These are phyloP conservation scores for Corymbia citriodora DNA, from an alignment of 441 rosid species.

Conservation along the genomic window DNA sequence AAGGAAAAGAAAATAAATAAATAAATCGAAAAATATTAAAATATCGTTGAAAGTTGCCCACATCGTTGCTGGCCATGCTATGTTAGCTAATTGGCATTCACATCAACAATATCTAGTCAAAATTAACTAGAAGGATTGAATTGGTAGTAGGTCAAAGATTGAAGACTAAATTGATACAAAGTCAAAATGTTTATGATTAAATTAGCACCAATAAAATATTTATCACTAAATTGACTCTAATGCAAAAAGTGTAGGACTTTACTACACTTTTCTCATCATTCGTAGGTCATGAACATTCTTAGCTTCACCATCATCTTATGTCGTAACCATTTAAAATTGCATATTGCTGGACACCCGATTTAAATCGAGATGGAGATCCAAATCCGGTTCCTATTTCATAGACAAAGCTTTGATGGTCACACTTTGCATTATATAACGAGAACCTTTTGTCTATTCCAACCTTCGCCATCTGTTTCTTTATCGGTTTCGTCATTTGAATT, in stretches of 20 bases:
- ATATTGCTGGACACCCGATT: constrained; percentile 43
- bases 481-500: not conserved
- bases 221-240: no score
- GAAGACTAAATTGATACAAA: no score
- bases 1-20: no score
- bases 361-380: constrained; percentile 81
- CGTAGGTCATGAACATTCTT: no score
- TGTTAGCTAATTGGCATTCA: fast-evolving
- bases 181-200: no score
- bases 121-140: not conserved
- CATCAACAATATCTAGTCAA: fast-evolving
- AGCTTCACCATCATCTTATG: not conserved
- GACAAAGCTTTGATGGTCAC: fast-evolving
- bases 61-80: fast-evolving
- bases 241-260: fast-evolving
- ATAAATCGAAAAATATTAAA: no score
- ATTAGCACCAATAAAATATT: no score
- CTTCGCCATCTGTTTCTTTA: not conserved
- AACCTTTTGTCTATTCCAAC: not conserved
- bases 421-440: not conserved
- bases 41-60: fast-evolving
- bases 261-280: no score
- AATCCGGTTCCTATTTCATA: not conserved
- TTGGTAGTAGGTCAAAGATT: not conserved
- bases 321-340: not conserved